Base-by-base conservation (phyloP, 768 basidiomycete species). In the Infundibulicybe gibba region DNA sequence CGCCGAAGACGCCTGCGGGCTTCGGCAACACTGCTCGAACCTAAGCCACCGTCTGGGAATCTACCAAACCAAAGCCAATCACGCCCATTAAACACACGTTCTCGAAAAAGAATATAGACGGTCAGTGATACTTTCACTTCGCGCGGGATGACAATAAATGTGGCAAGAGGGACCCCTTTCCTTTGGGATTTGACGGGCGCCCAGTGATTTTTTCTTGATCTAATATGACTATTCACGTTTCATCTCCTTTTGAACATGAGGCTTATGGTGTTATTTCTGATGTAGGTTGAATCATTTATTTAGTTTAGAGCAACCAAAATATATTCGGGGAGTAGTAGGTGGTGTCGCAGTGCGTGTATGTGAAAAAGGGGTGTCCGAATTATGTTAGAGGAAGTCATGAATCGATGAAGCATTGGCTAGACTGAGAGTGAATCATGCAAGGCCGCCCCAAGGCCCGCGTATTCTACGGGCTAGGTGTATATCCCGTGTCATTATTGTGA, bases 401-500 rank as follows among this genome's bases (percentile, higher is more conserved):
- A 25, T 25, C 4, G 25, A 25, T 25, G 25, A 25, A 25, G 25
- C 25, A 8, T 25, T 25, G 25, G 8, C 8, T 3, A 43, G 15
- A 43, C 34, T 2, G 21, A 11, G 14, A 32, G 44, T 11, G 3
- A 13, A 47, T 73, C 54, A 85, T 49, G 76, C 80, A 49, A 88
- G 72, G 32, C 85, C 85, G 42, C 83, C 84, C 86, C 88, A 94
- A 40, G 86, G 84, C 3, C 95, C 95, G 41, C 95, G 82, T 74
- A 98, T 93, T 52, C 97, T 80, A 45, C 97, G 78, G 17, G 97
- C 97, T 44, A 99, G 84, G 59, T 97, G 95, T 48, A 99, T 94
- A 57, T 99, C 97, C 43, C 87, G 80, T 47, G 93, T 92, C 94
- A 97, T 97, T 56, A 97, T 86, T 5, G 95, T 99, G 4, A 98